Evolutionary conservation across 2,329 filamentous ascomycete species (phyloP).

Genomic region (Fusarium compactum): DNA sequence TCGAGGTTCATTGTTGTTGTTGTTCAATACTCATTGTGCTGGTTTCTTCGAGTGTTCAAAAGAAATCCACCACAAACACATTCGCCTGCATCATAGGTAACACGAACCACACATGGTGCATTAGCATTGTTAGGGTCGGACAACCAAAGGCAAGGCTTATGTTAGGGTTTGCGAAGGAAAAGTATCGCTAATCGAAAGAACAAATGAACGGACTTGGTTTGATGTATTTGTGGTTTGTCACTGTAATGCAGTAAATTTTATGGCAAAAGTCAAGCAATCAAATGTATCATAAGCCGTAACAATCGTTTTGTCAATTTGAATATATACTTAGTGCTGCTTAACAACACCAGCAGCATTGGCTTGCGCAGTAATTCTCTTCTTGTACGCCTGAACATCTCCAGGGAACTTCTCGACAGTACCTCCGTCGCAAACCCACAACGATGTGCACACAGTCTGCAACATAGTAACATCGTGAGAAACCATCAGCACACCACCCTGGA

Average conservation of each 20-base stretch:
- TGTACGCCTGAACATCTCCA: conserved; percentile 95
- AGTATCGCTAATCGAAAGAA: background rate
- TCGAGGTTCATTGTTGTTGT: conserved; percentile 17
- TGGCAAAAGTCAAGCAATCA: background rate
- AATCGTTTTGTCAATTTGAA: conserved; percentile 12
- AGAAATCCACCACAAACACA: conserved; percentile 11
- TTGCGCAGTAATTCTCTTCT: conserved; percentile 93
- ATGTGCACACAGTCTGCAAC: conserved; percentile 94
- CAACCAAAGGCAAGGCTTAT: conserved; percentile 14
- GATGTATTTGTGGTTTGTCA: background rate
- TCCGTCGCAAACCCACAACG: conserved; percentile 94
- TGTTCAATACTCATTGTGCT: conserved; percentile 2
- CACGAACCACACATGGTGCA: conserved; percentile 23
- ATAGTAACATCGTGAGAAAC: conserved; percentile 99
- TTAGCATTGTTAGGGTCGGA: conserved; percentile 1
- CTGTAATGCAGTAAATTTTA: background rate
- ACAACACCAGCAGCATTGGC: conserved; percentile 91
- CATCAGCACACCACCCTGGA: conserved; percentile 97
- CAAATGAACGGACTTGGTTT: background rate
- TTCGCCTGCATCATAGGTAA: conserved; percentile 20
- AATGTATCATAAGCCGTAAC: background rate
- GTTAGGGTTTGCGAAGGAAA: conserved; percentile 11
- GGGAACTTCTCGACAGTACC: conserved; percentile 96
- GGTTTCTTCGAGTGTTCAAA: conserved; percentile 8
- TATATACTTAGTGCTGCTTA: conserved; percentile 64